These are phyloP conservation scores for Ichthyophthirius multifiliis DNA, from an alignment of 169 alveolate genomes.

Conservation along the genomic window DNA sequence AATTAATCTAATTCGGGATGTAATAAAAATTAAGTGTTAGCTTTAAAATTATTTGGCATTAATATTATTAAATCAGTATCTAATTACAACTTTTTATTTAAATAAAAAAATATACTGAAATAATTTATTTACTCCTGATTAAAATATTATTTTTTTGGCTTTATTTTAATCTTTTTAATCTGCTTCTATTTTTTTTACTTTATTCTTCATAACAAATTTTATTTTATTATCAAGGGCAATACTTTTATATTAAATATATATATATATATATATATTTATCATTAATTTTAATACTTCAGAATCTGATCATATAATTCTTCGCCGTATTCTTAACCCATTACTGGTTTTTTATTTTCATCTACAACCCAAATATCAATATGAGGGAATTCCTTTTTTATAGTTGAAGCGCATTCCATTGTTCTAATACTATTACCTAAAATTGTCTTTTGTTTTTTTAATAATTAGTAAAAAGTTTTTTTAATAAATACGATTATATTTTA, in stretches of 20 bases:
- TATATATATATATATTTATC: not conserved
- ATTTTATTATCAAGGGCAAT: not conserved
- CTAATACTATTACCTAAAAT: slow-evolving; percentile 23
- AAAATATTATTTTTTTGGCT: not conserved
- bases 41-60: slow-evolving; percentile 17
- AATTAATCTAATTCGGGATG: slow-evolving; percentile 19
- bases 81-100: not conserved
- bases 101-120: not conserved
- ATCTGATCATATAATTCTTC: slow-evolving; percentile 3
- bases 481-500: not conserved
- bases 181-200: not conserved
- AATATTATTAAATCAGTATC: slow-evolving; percentile 22
- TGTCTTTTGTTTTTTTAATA: slow-evolving; percentile 1
- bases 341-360: slow-evolving; percentile 26
- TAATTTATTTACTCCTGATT: slow-evolving; percentile 6
- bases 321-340: slow-evolving; percentile 15
- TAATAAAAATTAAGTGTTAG: slow-evolving; percentile 20
- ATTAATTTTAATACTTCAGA: not conserved
- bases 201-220: not conserved
- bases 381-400: slow-evolving; percentile 41
- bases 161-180: not conserved
- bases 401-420: slow-evolving; percentile 29
- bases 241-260: not conserved
- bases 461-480: not conserved
- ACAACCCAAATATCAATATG: slow-evolving; percentile 20